Base-by-base conservation (phyloP, 2,329 filamentous ascomycete genomes). In the Spiromastix sp. region DNA sequence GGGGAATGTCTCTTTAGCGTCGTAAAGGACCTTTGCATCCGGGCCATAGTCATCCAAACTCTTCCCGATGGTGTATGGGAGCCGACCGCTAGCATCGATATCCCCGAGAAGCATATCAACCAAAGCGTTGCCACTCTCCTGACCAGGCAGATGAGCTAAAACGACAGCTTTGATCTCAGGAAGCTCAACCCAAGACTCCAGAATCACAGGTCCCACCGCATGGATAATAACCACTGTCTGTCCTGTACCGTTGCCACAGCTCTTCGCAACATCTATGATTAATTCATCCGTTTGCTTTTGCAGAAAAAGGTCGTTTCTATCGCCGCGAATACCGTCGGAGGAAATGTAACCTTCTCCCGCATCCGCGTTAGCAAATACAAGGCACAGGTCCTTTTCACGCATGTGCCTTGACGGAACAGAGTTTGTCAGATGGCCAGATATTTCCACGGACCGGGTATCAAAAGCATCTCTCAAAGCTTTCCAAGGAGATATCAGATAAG, bases 201-300 rank as follows among this genome's bases (percentile, higher is more conserved):
- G 70, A 0, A 77, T 57, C 3, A 77, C 64, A 4, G 70, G 63
- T 47, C 89, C 89, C 15, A 95, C 84, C 0, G 84, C 74, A 52
- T 95, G 87, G 2, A 93, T 69, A 4, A 95, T 77, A 2, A 94
- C 87, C n/a, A 95, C 66, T 0, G 86, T 81, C 22, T 72, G 68
- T 7, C 78, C 77, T 11, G 67, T 37, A 19, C 76, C 79, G 20
- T 65, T 67, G 22, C 78, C 79, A 46, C 80, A 85, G 32, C 69
- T 70, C 7, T 63, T 59, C 0, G 85, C 82, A 0, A 89, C 84
- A 11, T 74, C 66, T 38, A 76, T 61, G 20, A 95, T 76, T 1
- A 96, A 55, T 2, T 54, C 64, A 42, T 93, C 81, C n/a, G 85
- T 83, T 5, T 71, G 73, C 46, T 83, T 82, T 47, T 94, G 85